Evolutionary conservation across 768 basidiomycete species (phyloP).

Genomic region (Serendipita indica): DNA sequence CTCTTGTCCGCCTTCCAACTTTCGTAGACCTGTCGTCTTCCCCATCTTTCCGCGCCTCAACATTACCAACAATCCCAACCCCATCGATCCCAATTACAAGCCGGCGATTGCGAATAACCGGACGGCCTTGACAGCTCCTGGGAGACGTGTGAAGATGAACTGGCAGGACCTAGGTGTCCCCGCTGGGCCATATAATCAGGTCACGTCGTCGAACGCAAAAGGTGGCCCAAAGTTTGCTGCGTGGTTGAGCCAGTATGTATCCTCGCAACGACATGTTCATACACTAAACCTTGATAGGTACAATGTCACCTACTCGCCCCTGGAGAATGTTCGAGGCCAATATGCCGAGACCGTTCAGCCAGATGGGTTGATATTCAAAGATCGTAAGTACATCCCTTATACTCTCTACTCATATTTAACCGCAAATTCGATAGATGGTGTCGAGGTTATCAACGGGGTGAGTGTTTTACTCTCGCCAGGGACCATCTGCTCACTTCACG

Average conservation of each 20-base stretch:
- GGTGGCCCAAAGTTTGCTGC: background rate
- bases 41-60: conserved; percentile 43
- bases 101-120: background rate
- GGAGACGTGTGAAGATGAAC: background rate
- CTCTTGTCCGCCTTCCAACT: conserved; percentile 39
- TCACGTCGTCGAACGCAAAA: background rate
- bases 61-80: conserved; percentile 27
- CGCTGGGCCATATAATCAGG: conserved; percentile 1
- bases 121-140: background rate
- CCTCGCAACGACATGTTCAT: background rate
- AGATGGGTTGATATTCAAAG: background rate
- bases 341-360: background rate
- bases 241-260: background rate
- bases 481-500: background rate
- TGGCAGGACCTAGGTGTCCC: background rate
- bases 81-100: background rate
- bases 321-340: background rate
- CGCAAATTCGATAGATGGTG: background rate
- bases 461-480: background rate
- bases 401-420: background rate
- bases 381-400: background rate
- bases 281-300: background rate
- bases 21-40: conserved; percentile 29
- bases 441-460: background rate
- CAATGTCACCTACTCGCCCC: background rate